These are phyloP conservation scores for Kluyveromyces nonfermentans DNA, from an alignment of 805 yeast species.

Conservation along the genomic window DNA sequence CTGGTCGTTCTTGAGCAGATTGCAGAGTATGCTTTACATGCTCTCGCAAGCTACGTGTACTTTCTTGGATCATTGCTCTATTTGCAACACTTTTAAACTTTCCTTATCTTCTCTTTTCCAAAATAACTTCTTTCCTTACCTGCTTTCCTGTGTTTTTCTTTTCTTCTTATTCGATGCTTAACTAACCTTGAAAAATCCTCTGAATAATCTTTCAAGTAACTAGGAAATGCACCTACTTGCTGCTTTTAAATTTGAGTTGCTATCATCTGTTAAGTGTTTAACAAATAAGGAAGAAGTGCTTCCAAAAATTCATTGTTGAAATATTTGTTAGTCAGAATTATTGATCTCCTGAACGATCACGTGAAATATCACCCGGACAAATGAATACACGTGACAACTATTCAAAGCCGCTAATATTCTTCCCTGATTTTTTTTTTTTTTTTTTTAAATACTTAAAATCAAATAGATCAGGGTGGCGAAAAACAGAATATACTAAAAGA, in stretches of 20 bases:
- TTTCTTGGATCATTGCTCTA: slow-evolving; percentile 1
- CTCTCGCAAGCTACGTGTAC: slow-evolving; percentile 5
- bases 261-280: too few species aligned
- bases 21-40: slow-evolving; percentile 12
- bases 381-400: background rate
- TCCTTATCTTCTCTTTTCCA: background rate
- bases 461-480: background rate
- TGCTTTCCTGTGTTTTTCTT: background rate
- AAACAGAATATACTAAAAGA: background rate
- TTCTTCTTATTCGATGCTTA: slow-evolving; percentile 2
- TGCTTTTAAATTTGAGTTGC: background rate
- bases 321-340: background rate
- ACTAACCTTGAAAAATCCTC: background rate
- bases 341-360: background rate
- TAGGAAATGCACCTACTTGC: background rate
- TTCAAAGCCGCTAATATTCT: too few species aligned
- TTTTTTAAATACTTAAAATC: too few species aligned
- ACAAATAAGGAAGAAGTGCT: background rate
- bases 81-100: background rate
- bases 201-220: background rate
- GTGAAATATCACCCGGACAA: background rate
- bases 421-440: too few species aligned
- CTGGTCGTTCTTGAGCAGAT: slow-evolving; percentile 14
- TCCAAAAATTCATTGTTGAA: background rate
- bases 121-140: background rate